phyloP scores from a whole-genome alignment of 805 yeast species.

The Cyberlindnera subsufficiens region DNA sequence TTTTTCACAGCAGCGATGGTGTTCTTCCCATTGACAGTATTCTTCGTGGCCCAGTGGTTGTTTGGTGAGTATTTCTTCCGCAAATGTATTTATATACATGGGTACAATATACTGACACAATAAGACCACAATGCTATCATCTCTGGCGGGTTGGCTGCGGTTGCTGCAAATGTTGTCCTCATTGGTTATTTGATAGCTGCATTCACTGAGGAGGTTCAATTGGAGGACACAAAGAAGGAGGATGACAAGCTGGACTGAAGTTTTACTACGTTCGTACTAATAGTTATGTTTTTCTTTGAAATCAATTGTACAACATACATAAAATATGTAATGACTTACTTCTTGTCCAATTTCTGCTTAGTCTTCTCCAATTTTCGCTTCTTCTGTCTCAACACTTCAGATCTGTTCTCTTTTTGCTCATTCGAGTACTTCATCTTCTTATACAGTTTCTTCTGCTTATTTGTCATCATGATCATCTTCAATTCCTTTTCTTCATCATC shows the following conservation, averaged over 20 bases:
- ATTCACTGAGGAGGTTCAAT: constrained; percentile 52
- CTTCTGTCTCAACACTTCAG: constrained; percentile 62
- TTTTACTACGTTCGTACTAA: not conserved
- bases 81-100: not conserved
- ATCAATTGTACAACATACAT: too few relatives aligned
- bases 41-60: constrained; percentile 47
- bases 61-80: constrained; percentile 12
- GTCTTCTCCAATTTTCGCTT: constrained; percentile 62
- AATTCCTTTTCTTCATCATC: constrained; percentile 79
- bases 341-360: constrained; percentile 5
- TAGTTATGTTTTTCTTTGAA: not conserved
- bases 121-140: constrained; percentile 43
- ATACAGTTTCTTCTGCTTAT: constrained; percentile 90
- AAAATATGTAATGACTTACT: too few relatives aligned
- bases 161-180: constrained; percentile 67
- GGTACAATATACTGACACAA: constrained; percentile 12
- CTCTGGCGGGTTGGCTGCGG: constrained; percentile 79
- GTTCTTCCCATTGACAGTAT: constrained; percentile 55
- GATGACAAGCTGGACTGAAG: constrained; percentile 27
- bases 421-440: constrained; percentile 92
- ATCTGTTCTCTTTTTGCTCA: constrained; percentile 73
- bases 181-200: constrained; percentile 72
- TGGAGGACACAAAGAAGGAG: constrained; percentile 30
- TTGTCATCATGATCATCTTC: constrained; percentile 95
- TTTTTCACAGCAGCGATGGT: constrained; percentile 77